A percentile compares a stretch with the other conserved stretches of the same genome.
Conservation (phyloP, 208 protist species). For the Trypanosoma melophagium region DNA sequence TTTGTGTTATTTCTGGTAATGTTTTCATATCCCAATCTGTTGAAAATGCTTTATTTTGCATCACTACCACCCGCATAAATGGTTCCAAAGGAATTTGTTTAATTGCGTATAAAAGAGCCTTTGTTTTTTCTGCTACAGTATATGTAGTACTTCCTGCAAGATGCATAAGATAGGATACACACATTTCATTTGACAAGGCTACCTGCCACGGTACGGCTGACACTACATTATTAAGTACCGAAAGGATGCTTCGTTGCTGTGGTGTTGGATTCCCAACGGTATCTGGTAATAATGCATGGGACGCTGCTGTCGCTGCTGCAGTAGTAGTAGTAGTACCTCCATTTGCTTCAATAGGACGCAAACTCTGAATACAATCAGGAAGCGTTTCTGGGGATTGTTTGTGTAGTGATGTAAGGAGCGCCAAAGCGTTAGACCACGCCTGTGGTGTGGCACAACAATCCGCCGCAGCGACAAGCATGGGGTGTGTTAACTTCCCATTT, state of each 20-base stretch:
- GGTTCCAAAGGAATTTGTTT: conserved; percentile 50
- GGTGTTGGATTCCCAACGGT: conserved; percentile 27
- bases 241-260: conserved; percentile 55
- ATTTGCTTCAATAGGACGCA: conserved; percentile 58
- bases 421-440: conserved; percentile 54
- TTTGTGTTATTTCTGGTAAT: conserved; percentile 5
- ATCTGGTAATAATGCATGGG: conserved; percentile 38
- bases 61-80: conserved; percentile 49
- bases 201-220: conserved; percentile 43
- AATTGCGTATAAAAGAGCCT: conserved; percentile 40
- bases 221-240: conserved; percentile 66
- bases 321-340: too few relatives aligned
- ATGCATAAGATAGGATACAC: conserved; percentile 73
- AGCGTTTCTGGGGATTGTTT: conserved; percentile 55
- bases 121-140: conserved; percentile 45
- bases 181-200: conserved; percentile 54
- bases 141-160: conserved; percentile 75
- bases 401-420: conserved; percentile 63
- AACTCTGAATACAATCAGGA: conserved; percentile 57
- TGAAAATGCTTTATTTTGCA: conserved; percentile 43
- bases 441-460: conserved; percentile 51
- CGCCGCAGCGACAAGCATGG: conserved; percentile 75
- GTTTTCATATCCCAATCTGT: conserved; percentile 32
- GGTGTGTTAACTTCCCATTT: conserved; percentile 68
- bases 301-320: conserved; percentile 21